phyloP scores from a whole-genome alignment of 768 basidiomycete genomes.

The Austroboletus eburneus region DNA sequence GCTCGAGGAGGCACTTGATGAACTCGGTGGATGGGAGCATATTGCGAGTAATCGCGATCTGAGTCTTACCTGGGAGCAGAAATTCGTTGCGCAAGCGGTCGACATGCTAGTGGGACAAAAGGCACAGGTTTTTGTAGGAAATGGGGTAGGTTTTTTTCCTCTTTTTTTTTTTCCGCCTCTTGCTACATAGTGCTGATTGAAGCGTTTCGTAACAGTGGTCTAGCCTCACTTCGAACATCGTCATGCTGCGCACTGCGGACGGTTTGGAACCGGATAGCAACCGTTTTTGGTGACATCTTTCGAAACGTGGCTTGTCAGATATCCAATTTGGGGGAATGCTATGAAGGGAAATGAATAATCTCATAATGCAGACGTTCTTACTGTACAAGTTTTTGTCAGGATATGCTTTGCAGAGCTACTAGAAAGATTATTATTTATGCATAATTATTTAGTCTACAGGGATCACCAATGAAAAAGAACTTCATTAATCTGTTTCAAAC shows the following conservation, averaged over 20 bases:
- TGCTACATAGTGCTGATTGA: conserved; percentile 2
- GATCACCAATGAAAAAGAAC: no score
- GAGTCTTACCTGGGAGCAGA: conserved; percentile 38
- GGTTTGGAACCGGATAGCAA: conserved; percentile 26
- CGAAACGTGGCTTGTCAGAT: background rate
- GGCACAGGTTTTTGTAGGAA: conserved; percentile 50
- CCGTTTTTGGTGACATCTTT: conserved; percentile 33
- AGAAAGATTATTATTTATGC: no score
- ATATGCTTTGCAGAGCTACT: no score
- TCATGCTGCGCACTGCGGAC: conserved; percentile 35
- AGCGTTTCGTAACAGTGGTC: conserved; percentile 31
- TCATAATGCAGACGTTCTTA: no score
- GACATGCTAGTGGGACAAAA: conserved; percentile 49
- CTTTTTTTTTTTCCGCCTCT: background rate
- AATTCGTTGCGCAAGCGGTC: conserved; percentile 40
- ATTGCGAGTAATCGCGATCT: conserved; percentile 44
- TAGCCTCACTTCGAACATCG: conserved; percentile 39
- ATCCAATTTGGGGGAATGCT: no score
- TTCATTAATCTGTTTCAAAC: no score
- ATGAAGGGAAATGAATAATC: no score
- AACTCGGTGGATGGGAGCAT: conserved; percentile 35
- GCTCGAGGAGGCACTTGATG: conserved; percentile 34
- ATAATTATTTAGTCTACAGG: no score
- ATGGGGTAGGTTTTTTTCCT: conserved; percentile 38
- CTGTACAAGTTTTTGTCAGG: no score